Conservation (phyloP, 345 rosid species). For the Ceriops zippeliana region DNA sequence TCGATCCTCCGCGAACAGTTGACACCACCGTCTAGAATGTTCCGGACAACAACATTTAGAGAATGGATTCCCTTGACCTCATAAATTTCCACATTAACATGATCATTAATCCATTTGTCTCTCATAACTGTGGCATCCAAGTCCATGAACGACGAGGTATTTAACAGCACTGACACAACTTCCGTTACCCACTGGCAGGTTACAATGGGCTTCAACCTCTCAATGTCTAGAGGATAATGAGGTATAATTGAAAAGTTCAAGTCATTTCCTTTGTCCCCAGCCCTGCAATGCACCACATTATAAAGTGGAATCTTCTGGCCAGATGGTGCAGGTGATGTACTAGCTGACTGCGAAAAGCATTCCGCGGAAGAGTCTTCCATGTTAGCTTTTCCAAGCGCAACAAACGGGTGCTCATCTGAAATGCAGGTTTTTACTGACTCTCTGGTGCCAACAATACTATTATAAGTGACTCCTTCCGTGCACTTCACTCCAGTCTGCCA, state of each 20-base stretch:
- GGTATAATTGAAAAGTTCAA: conserved; percentile 83
- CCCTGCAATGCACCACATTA: conserved; percentile 66
- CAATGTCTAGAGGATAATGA: conserved; percentile 48
- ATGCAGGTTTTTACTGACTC: conserved; percentile 10
- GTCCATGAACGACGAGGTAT: conserved; percentile 41
- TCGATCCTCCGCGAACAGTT: conserved; percentile 91
- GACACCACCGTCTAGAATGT: conserved; percentile 85
- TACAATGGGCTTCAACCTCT: conserved; percentile 54
- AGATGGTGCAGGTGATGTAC: conserved; percentile 47
- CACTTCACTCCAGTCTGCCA: conserved; percentile 53
- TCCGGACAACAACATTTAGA: conserved; percentile 67
- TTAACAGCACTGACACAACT: conserved; percentile 52
- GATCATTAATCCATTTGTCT: conserved; percentile 36
- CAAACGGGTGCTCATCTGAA: conserved; percentile 20
- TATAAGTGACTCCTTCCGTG: conserved; percentile 16
- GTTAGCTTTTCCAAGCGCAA: conserved; percentile 13
- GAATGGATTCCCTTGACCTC: conserved; percentile 67
- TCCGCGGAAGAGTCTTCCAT: conserved; percentile 8
- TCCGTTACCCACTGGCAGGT: conserved; percentile 71
- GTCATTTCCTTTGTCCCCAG: conserved; percentile 87
- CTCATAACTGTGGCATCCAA: conserved; percentile 30
- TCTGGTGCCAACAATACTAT: conserved; percentile 13
- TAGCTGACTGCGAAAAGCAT: conserved; percentile 9
- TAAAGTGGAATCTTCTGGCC: conserved; percentile 62
- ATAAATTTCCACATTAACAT: conserved; percentile 63